Evolutionary conservation across 192 early-diverging fungal species (phyloP), one percentile per base, ranked within the genome.

Genomic region (Coemansia aciculifera): DNA sequence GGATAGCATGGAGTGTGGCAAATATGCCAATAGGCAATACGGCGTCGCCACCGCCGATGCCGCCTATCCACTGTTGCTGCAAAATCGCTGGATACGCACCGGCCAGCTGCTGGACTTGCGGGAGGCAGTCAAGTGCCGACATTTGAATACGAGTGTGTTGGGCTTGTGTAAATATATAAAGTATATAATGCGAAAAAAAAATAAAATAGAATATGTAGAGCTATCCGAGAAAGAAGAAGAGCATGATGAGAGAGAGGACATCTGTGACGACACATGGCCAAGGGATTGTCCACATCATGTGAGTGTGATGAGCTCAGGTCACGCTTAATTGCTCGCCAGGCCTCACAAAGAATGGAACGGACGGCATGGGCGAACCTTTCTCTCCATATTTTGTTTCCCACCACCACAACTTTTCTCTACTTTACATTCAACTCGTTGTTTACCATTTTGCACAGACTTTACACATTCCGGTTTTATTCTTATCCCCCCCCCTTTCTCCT

Each of bases 1-100:
- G 80, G 17, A 85, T 15, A 27, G 79, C 84, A 46, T 85, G 84
- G n/a, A 85, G 75, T 21, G 84, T 85, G 44, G 77, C 74, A 61
- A 81, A 78, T n/a, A 85, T 77, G 66, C 79, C 78, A 9, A 85
- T 68, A 12, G 84, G 84, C 9, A 85, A 39, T 23, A 63, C 10
- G n/a, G 74, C 68, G 13, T 67, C 78, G 54, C 32, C 40, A 5
- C 21, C 71, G 10, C 73, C 63, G 52, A 19, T 36, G 63, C 69
- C 67, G 21, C 44, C 67, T 34, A 59, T 39, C 81, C 81, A 83
- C 39, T 75, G 59, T 39, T 51, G 59, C 49, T 62, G 60, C 40
- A 83, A 66, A 24, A 78, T 42, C 31, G 59, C 54, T 23, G 76
- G 81, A 54, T 72, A 75, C 60, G 51, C 62, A 15, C 51, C 60